Evolutionary conservation across 768 basidiomycete species (phyloP), one percentile per base, ranked within the genome.

Genomic region (Suillus subaureus): DNA sequence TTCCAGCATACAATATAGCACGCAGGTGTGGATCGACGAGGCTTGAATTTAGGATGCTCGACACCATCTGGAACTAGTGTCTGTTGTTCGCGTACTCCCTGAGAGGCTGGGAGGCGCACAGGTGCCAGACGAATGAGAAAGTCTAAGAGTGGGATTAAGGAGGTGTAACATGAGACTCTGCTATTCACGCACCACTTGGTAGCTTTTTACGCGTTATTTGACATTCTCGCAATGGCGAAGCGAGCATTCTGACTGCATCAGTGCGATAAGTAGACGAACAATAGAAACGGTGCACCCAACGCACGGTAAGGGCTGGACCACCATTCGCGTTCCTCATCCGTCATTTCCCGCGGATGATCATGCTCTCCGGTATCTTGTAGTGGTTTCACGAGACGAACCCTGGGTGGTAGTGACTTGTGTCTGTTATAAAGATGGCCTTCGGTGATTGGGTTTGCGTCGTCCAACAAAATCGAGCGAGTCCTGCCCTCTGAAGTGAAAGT

Each of bases 241-340:
- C 79, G 6, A 93, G 73, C 88, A 94, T 92, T 61, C 91, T 84
- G 13, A 93, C 91, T 91, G 69, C 16, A 43, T 55, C 18, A 60
- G 55, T 43, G 68, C 26, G 56, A 49, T 63, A 57, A 61, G 33
- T 51, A 21, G 40, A 33, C 47, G 45, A 13, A 13, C 42, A 31
- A 42, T n/a, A 31, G 55, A 61, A 35, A 62, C 33, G 52, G 63
- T 60, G 40, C 3, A 60, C 18, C 58, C 3, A 45, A 79, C 78
- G 67, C 78, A 93, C 92, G 80, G 75, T 93, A 94, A 63, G 92
- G 91, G 72, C 86, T 91, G 13, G 90, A 83, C 86, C 85, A 89
- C 86, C 88, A 91, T 33, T 75, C 74, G 68, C 84, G 79, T 78
- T 93, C 91, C 69, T 86, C 79, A 49, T 72, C 70, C 0, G 84